These are phyloP conservation scores for Trypanosomatidae sp. DNA, from an alignment of 208 protist species.

Conservation along the genomic window DNA sequence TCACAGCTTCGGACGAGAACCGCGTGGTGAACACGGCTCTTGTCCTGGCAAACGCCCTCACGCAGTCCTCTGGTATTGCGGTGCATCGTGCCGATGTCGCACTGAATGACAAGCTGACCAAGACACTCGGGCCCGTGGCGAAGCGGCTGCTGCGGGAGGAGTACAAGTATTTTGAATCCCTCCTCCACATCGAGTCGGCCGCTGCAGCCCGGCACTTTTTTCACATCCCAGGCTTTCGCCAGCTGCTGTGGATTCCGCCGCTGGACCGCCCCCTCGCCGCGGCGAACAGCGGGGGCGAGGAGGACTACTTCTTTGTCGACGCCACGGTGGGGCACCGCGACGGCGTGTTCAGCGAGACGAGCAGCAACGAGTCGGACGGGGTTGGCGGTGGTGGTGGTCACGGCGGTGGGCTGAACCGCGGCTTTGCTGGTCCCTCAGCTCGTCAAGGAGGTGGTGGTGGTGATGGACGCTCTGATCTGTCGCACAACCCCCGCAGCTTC, in stretches of 20 bases:
- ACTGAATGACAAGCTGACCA: slow-evolving; percentile 41
- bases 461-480: too few relatives aligned
- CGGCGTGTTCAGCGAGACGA: neutral
- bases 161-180: slow-evolving; percentile 46
- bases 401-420: too few relatives aligned
- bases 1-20: slow-evolving; percentile 41
- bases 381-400: too few relatives aligned
- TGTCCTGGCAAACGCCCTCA: slow-evolving; percentile 46
- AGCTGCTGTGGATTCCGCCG: slow-evolving; percentile 45
- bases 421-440: too few relatives aligned
- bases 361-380: neutral
- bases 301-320: too few relatives aligned
- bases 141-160: slow-evolving; percentile 47
- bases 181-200: slow-evolving; percentile 45
- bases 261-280: too few relatives aligned
- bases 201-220: slow-evolving; percentile 51
- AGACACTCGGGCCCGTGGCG: slow-evolving; percentile 33
- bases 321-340: neutral
- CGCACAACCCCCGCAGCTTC: slow-evolving; percentile 3
- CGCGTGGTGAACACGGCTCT: slow-evolving; percentile 52
- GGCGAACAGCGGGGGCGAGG: too few relatives aligned
- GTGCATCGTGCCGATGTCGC: slow-evolving; percentile 34
- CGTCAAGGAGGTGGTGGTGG: too few relatives aligned
- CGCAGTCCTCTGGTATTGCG: slow-evolving; percentile 26
- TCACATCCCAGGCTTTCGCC: slow-evolving; percentile 52